Conservation (phyloP, 352 stramenopile species). For the Phytophthora multivora region DNA sequence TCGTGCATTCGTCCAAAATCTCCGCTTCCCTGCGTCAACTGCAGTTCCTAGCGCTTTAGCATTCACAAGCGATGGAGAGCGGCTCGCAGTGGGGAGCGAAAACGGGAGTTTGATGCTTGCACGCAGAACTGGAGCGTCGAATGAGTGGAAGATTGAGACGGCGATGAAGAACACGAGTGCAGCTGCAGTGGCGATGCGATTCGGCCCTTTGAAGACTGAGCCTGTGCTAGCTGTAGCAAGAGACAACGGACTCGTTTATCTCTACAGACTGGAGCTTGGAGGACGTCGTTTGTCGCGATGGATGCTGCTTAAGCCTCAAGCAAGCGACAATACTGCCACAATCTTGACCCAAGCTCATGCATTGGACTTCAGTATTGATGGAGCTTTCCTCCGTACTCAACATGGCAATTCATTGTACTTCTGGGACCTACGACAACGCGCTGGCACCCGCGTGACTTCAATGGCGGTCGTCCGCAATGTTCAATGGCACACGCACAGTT, state of each 20-base stretch:
- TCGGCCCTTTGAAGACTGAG: constrained; percentile 34
- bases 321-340: constrained; percentile 5
- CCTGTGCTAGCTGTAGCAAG: constrained; percentile 52
- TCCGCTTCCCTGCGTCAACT: constrained; percentile 23
- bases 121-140: constrained; percentile 18
- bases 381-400: constrained; percentile 60
- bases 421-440: constrained; percentile 63
- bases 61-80: constrained; percentile 57
- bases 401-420: constrained; percentile 49
- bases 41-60: constrained; percentile 23
- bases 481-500: constrained; percentile 61
- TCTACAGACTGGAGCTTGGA: constrained; percentile 60
- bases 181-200: constrained; percentile 47
- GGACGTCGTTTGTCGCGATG: constrained; percentile 47
- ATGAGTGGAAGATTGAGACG: constrained; percentile 30
- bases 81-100: constrained; percentile 54
- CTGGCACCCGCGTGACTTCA: constrained; percentile 54
- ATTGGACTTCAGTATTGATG: constrained; percentile 75
- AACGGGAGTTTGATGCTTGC: constrained; percentile 64
- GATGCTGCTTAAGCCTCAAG: constrained; percentile 59
- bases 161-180: constrained; percentile 73
- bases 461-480: constrained; percentile 47
- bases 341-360: constrained; percentile 23
- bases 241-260: constrained; percentile 70
- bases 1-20: constrained; percentile 30